These are phyloP conservation scores for Penicillium janthinellum DNA, from an alignment of 2,329 filamentous ascomycete species.

Conservation along the genomic window DNA sequence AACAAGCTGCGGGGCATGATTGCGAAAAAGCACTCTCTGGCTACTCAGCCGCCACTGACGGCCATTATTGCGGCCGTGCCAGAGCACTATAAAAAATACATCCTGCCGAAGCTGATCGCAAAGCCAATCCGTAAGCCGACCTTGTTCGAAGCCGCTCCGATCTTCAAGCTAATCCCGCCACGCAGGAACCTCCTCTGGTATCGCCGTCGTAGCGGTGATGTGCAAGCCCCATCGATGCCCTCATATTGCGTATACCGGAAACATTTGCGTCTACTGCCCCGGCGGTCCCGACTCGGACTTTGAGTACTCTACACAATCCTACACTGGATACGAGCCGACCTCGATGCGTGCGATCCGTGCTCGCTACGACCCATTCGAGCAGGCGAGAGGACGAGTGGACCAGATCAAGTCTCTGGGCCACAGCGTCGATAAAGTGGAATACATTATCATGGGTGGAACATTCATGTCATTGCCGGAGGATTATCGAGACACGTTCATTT, in stretches of 20 bases:
- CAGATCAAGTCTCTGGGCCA: conserved; percentile 95
- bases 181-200: conserved; percentile 88
- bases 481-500: conserved; percentile 91
- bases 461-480: conserved; percentile 94
- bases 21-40: conserved; percentile 88
- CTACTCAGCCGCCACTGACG: conserved; percentile 84
- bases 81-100: conserved; percentile 99
- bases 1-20: conserved; percentile 85
- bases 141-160: neutral
- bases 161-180: conserved; percentile 18
- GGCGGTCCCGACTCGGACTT: conserved; percentile 98
- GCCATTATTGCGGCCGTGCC: conserved; percentile 97
- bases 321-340: conserved; percentile 97
- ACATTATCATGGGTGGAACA: conserved; percentile 99
- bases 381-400: conserved; percentile 91
- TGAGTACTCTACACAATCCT: conserved; percentile 98
- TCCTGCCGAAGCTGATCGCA: conserved; percentile 90
- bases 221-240: conserved; percentile 98
- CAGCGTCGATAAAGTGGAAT: conserved; percentile 98
- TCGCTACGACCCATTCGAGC: conserved; percentile 96
- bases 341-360: conserved; percentile 98
- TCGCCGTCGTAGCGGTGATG: conserved; percentile 98
- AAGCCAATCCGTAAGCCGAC: conserved; percentile 79
- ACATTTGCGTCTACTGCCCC: conserved; percentile 98
- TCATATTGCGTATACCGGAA: conserved; percentile 97